These are phyloP conservation scores for Sarocladium oryzae DNA, from an alignment of 2,329 filamentous ascomycete species.

Conservation along the genomic window DNA sequence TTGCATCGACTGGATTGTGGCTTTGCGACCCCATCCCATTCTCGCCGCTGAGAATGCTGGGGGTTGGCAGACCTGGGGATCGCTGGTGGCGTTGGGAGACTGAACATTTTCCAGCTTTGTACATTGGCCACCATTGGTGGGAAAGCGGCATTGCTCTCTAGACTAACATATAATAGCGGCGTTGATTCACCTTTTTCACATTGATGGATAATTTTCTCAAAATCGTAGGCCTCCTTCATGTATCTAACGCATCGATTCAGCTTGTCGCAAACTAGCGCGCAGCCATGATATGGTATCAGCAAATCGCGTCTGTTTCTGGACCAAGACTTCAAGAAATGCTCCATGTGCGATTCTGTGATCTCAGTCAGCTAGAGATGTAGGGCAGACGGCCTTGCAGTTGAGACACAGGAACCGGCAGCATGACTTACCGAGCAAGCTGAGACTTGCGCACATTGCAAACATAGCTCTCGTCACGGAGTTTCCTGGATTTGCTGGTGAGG, in stretches of 20 bases:
- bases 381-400: no score
- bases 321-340: conserved; percentile 65
- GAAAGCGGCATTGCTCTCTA: conserved; percentile 30
- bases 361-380: conserved; percentile 7
- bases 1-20: conserved; percentile 69
- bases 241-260: no score
- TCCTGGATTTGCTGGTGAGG: conserved; percentile 49
- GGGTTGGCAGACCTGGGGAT: conserved; percentile 54
- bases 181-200: no score
- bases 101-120: conserved; percentile 46
- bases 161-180: no score
- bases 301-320: conserved; percentile 66
- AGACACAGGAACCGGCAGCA: no score
- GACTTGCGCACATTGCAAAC: conserved; percentile 51
- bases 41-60: conserved; percentile 61
- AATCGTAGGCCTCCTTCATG: no score
- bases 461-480: conserved; percentile 41
- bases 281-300: conserved; percentile 62
- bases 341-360: conserved; percentile 54
- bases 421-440: conserved; percentile 53
- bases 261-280: not conserved
- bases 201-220: no score
- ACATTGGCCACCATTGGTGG: conserved; percentile 58
- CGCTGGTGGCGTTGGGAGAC: conserved; percentile 62
- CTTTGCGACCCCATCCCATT: conserved; percentile 76